Evolutionary conservation across 306 rosid genomes (phyloP).

Genomic region (Trifolium pratense): DNA sequence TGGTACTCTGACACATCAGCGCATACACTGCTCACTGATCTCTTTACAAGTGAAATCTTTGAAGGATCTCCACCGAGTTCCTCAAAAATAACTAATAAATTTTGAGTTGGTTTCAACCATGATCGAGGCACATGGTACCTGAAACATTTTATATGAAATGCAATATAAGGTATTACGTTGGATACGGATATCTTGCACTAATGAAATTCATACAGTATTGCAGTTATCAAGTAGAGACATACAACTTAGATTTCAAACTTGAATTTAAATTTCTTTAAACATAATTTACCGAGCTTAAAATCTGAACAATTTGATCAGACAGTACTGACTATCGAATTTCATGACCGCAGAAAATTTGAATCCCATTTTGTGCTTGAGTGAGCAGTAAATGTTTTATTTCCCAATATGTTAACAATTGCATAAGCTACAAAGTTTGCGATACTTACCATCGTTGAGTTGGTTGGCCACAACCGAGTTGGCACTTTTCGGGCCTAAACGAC

Average conservation of each 20-base stretch:
- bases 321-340: background rate
- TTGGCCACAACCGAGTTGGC: constrained; percentile 87
- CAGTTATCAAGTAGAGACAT: background rate
- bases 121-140: constrained; percentile 92
- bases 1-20: constrained; percentile 63
- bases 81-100: constrained; percentile 73
- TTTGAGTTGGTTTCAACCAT: constrained; percentile 73
- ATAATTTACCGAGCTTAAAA: background rate
- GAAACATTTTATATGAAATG: constrained; percentile 33
- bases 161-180: background rate
- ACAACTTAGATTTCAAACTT: background rate
- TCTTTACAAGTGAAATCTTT: constrained; percentile 59
- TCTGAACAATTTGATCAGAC: background rate
- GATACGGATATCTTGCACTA: background rate
- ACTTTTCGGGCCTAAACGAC: constrained; percentile 69
- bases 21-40: constrained; percentile 66
- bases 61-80: constrained; percentile 76
- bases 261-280: background rate
- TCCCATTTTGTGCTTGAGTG: background rate
- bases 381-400: background rate
- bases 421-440: background rate
- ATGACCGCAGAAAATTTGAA: background rate
- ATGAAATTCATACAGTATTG: background rate
- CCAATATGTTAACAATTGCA: background rate
- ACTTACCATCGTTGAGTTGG: constrained; percentile 85